Percentiles rank a stretch among this genome's conserved stretches.
Evolutionary conservation across 345 rosid genomes (phyloP).

Genomic region (Citrus inodora): DNA sequence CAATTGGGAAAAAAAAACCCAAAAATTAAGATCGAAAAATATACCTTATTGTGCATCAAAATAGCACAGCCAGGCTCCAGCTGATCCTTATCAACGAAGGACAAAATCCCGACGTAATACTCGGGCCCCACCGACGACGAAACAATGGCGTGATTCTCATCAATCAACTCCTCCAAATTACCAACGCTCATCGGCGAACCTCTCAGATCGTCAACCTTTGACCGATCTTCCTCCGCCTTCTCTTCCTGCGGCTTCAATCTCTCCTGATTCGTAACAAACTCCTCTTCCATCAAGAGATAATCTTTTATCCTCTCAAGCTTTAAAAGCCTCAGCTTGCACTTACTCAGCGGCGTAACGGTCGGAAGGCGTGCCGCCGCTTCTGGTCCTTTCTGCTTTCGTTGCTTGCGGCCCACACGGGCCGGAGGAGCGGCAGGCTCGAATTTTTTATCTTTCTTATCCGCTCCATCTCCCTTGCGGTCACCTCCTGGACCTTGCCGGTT

Average conservation of each 20-base stretch:
- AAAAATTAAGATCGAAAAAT: background rate
- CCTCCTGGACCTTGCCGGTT: constrained; percentile 64
- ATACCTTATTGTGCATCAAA: constrained; percentile 93
- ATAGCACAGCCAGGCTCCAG: constrained; percentile 98
- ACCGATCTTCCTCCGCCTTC: constrained; percentile 92
- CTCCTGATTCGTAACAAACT: constrained; percentile 91
- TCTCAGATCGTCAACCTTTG: constrained; percentile 88
- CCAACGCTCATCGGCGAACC: constrained; percentile 98
- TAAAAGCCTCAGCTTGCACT: constrained; percentile 79
- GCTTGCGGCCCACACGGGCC: constrained; percentile 82
- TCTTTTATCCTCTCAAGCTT: constrained; percentile 91
- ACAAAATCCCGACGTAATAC: constrained; percentile 85
- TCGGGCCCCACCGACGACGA: constrained; percentile 94
- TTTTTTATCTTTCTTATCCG: constrained; percentile 89
- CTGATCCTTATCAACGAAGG: constrained; percentile 97
- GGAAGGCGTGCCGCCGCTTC: constrained; percentile 93
- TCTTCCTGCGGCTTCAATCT: constrained; percentile 92
- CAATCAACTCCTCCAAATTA: constrained; percentile 87
- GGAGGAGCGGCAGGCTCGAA: constrained; percentile 94
- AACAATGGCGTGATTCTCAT: constrained; percentile 96
- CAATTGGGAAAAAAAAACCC: background rate
- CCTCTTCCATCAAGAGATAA: constrained; percentile 91
- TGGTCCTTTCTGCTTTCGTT: constrained; percentile 83
- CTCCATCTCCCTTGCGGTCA: constrained; percentile 70
- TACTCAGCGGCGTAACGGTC: constrained; percentile 71